phyloP scores from a whole-genome alignment of 2,329 filamentous ascomycete genomes.

The Aspergillus uvarum region DNA sequence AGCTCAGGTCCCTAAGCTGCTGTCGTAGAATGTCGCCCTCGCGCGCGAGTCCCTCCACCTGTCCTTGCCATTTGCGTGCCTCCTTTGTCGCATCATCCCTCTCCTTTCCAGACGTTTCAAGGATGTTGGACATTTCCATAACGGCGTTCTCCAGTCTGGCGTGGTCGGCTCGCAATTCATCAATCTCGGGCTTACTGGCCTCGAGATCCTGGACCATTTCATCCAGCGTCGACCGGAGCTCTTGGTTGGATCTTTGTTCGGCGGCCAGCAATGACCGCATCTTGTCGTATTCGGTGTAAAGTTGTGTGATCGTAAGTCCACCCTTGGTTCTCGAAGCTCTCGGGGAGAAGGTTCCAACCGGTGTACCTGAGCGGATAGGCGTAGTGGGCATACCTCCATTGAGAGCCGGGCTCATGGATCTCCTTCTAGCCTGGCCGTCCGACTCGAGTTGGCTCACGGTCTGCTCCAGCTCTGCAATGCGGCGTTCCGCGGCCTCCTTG shows the following conservation, averaged over 20 bases:
- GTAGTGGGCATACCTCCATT: conserved; percentile 53
- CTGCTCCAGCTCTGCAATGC: conserved; percentile 64
- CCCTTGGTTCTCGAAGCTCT: conserved; percentile 55
- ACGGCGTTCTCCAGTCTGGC: conserved; percentile 77
- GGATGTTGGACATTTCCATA: conserved; percentile 76
- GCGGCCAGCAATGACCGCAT: conserved; percentile 68
- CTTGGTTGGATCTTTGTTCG: conserved; percentile 71
- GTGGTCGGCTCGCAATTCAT: conserved; percentile 79
- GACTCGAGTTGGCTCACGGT: conserved; percentile 61
- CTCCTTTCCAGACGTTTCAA: conserved; percentile 78
- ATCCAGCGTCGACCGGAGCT: conserved; percentile 74
- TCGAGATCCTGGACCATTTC: conserved; percentile 84
- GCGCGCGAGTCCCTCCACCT: conserved; percentile 59
- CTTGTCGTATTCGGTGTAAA: conserved; percentile 62
- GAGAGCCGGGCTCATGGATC: conserved; percentile 56
- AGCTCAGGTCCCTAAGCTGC: conserved; percentile 83
- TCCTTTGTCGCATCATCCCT: conserved; percentile 77
- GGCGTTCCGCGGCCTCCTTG: conserved; percentile 61
- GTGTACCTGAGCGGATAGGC: conserved; percentile 52
- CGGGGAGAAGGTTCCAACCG: conserved; percentile 53
- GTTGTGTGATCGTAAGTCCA: conserved; percentile 60
- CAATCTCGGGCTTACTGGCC: conserved; percentile 80
- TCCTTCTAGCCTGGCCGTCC: conserved; percentile 46
- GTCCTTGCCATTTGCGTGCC: conserved; percentile 73
- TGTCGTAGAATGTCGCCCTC: conserved; percentile 79